Conservation (phyloP, 257 asterid genomes). For the Nyctanthes arbortristis region DNA sequence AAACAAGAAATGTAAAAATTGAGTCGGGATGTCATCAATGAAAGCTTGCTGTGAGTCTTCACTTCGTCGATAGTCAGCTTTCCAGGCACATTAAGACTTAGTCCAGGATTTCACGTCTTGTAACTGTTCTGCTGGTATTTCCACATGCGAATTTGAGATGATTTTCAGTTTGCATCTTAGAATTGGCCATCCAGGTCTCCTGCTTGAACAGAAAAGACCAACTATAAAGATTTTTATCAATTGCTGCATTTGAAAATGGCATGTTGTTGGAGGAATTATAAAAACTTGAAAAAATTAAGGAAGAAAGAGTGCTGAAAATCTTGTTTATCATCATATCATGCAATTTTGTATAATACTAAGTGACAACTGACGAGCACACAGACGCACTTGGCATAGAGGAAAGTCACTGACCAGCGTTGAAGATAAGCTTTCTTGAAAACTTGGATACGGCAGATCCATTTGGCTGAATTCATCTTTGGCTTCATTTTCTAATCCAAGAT, state of each 20-base stretch:
- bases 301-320: not conserved
- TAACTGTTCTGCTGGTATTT: not conserved
- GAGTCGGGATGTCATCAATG: not conserved
- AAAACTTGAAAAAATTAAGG: not conserved
- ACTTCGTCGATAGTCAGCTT: not conserved
- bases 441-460: not conserved
- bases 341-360: not conserved
- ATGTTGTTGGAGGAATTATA: not conserved
- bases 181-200: not conserved
- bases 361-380: not conserved
- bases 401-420: not conserved
- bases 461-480: not conserved
- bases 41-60: not conserved
- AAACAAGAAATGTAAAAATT: not conserved
- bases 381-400: not conserved
- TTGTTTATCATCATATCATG: not conserved
- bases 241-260: not conserved
- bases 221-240: not conserved
- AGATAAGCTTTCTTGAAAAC: not conserved
- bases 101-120: not conserved
- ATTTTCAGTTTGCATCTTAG: not conserved
- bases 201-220: not conserved
- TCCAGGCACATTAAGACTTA: not conserved
- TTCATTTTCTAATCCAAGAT: conserved; percentile 6
- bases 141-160: not conserved